Conservation (phyloP, 2,329 filamentous ascomycete species). For the Aureobasidium sp. region DNA sequence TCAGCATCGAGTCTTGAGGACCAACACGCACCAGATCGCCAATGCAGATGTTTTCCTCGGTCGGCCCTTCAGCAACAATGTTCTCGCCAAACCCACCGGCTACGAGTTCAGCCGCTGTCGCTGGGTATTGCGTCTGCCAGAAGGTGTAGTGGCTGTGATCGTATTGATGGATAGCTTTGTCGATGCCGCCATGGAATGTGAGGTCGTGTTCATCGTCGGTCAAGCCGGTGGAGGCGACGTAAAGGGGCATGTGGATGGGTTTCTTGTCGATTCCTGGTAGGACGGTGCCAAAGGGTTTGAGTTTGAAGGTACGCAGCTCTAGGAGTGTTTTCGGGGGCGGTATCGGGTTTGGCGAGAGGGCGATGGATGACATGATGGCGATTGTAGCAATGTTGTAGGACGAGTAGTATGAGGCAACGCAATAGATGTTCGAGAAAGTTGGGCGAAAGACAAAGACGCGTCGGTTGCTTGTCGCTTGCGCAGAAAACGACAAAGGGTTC, state of each 20-base stretch:
- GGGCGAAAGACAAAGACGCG: too few relatives aligned
- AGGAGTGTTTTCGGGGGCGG: too few relatives aligned
- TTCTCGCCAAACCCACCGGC: conserved; percentile 33
- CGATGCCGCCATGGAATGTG: conserved; percentile 51
- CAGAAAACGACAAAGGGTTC: too few relatives aligned
- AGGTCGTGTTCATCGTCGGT: conserved; percentile 51
- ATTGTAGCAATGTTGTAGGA: too few relatives aligned
- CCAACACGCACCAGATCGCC: conserved; percentile 47
- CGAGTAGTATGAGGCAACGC: too few relatives aligned
- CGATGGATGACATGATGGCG: too few relatives aligned
- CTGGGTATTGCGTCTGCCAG: conserved; percentile 48
- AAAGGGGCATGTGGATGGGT: conserved; percentile 33
- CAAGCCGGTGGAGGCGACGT: conserved; percentile 40
- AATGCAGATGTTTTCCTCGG: conserved; percentile 55
- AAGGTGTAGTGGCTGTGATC: conserved; percentile 47
- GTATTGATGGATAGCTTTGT: conserved; percentile 53
- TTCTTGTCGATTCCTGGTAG: conserved; percentile 28
- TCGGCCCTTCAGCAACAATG: conserved; percentile 47
- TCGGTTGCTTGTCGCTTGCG: too few relatives aligned
- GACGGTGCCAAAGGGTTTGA: neutral
- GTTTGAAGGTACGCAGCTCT: neutral
- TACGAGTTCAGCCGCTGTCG: conserved; percentile 29
- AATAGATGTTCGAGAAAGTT: too few relatives aligned
- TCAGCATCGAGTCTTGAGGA: neutral
- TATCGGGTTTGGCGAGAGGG: too few relatives aligned